These are phyloP conservation scores for Alternaria viburni DNA, from an alignment of 2,329 filamentous ascomycete species.

Conservation along the genomic window DNA sequence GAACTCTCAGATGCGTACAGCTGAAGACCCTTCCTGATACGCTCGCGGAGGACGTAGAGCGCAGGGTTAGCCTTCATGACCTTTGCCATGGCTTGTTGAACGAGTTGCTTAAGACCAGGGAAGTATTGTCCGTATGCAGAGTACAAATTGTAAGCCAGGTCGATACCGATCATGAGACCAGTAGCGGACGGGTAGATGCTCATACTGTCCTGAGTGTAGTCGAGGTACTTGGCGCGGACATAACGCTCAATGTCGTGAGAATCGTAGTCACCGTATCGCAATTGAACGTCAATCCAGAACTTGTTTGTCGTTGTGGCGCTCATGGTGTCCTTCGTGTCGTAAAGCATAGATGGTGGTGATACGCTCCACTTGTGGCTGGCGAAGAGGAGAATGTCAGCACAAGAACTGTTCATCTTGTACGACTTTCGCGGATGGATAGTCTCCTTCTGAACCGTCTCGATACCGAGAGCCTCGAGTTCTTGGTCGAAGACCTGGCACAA, in stretches of 20 bases:
- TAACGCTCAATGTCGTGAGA: constrained; percentile 99
- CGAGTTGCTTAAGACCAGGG: constrained; percentile 90
- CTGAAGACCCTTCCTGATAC: constrained; percentile 97
- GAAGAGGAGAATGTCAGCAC: constrained; percentile 94
- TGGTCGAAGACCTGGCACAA: constrained; percentile 98
- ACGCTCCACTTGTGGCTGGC: constrained; percentile 99
- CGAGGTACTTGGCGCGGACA: constrained; percentile 95
- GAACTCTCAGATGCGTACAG: constrained; percentile 98
- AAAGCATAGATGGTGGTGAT: constrained; percentile 87
- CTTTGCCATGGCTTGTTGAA: constrained; percentile 99
- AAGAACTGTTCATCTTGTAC: constrained; percentile 99
- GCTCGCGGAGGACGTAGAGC: constrained; percentile 92
- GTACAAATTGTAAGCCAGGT: constrained; percentile 97
- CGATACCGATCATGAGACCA: constrained; percentile 96
- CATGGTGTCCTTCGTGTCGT: constrained; percentile 95
- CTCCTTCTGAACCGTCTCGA: constrained; percentile 98
- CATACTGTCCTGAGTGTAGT: constrained; percentile 98
- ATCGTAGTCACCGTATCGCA: constrained; percentile 97
- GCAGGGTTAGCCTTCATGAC: constrained; percentile 99
- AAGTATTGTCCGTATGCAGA: constrained; percentile 99
- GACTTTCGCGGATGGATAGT: constrained; percentile 99
- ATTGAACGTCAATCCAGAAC: constrained; percentile 97
- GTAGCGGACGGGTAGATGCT: constrained; percentile 98
- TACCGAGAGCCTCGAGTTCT: constrained; percentile 91
- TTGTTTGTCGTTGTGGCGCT: constrained; percentile 96